These are phyloP conservation scores for Pachysandra terminalis DNA, from an alignment of 164 flowering plant genomes.

Conservation along the genomic window DNA sequence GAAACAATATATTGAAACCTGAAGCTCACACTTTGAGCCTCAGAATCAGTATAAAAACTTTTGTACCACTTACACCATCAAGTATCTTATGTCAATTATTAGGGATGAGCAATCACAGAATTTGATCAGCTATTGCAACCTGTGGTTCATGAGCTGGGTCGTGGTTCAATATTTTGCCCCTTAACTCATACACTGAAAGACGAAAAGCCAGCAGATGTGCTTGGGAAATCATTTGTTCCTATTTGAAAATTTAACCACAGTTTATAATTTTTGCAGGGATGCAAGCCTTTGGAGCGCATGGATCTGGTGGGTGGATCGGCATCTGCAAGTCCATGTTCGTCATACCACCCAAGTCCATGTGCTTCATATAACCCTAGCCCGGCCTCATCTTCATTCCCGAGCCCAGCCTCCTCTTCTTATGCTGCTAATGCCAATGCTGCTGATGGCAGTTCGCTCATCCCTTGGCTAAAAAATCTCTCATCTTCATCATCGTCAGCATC, in stretches of 20 bases:
- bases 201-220: background rate
- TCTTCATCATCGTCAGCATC: slow-evolving; percentile 55
- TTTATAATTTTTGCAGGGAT: slow-evolving; percentile 42
- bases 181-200: too few relatives aligned
- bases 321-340: slow-evolving; percentile 71
- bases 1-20: too few relatives aligned
- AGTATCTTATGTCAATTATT: too few relatives aligned
- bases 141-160: too few relatives aligned
- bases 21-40: too few relatives aligned
- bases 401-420: slow-evolving; percentile 55
- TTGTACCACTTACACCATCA: too few relatives aligned
- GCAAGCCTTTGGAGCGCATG: slow-evolving; percentile 67
- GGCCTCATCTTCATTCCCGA: slow-evolving; percentile 71
- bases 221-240: background rate
- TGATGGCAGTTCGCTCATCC: slow-evolving; percentile 83
- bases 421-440: slow-evolving; percentile 31
- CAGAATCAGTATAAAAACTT: too few relatives aligned
- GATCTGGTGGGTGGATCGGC: slow-evolving; percentile 68
- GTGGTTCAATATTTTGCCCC: too few relatives aligned
- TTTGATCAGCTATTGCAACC: too few relatives aligned
- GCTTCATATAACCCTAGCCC: slow-evolving; percentile 78
- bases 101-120: too few relatives aligned
- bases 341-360: slow-evolving; percentile 75
- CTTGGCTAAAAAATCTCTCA: slow-evolving; percentile 93
- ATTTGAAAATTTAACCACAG: background rate